phyloP scores from a whole-genome alignment of 176 grass and related monocot genomes.

The Oryza brachyantha region DNA sequence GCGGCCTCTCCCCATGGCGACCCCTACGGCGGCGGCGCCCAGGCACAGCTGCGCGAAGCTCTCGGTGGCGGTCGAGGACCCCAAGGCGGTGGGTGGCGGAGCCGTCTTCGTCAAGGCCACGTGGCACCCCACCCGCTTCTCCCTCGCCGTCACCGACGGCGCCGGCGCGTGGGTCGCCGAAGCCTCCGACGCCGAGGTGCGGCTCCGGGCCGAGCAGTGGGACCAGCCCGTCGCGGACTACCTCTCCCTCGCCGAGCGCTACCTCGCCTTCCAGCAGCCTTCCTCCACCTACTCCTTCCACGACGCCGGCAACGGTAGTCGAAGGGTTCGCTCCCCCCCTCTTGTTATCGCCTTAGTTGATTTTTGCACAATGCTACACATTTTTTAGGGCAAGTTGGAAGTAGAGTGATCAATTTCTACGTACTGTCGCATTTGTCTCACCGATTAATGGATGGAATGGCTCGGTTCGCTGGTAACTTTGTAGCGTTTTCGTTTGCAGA shows the following conservation, averaged over 20 bases:
- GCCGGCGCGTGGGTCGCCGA: conserved; percentile 70
- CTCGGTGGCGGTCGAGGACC: conserved; percentile 64
- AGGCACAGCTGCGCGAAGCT: conserved; percentile 87
- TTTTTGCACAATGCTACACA: neutral
- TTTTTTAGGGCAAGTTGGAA: neutral
- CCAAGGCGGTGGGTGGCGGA: conserved; percentile 28
- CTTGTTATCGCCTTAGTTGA: neutral
- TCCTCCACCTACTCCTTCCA: conserved; percentile 74
- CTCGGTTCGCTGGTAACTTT: neutral
- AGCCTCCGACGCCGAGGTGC: conserved; percentile 80
- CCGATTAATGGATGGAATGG: neutral
- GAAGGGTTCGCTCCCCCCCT: conserved; percentile 41
- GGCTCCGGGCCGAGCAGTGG: conserved; percentile 88
- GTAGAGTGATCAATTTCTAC: neutral
- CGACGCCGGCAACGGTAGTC: conserved; percentile 64
- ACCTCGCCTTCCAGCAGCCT: conserved; percentile 75
- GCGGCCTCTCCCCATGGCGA: conserved; percentile 22
- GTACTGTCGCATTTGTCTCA: no score
- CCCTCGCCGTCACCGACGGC: conserved; percentile 78
- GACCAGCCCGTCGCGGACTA: conserved; percentile 79
- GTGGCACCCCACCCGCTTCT: conserved; percentile 75
- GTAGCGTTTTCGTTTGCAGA: no score
- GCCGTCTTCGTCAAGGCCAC: conserved; percentile 65
- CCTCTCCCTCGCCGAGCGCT: conserved; percentile 61
- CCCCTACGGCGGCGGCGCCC: conserved; percentile 13